Evolutionary conservation across 345 rosid genomes (phyloP).

Genomic region (Hypericum androsaemum): DNA sequence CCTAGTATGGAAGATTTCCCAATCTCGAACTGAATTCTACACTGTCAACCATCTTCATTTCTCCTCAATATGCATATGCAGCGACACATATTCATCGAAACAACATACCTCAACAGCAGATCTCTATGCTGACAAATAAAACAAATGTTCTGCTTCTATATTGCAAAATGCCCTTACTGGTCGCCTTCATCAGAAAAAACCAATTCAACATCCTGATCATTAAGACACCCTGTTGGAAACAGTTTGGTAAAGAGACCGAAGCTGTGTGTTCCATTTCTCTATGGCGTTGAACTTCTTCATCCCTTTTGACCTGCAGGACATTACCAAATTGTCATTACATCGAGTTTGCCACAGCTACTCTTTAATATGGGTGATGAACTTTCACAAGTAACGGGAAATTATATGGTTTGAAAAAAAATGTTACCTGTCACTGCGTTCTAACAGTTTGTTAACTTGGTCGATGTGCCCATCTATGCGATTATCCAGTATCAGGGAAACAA

Average conservation of each 20-base stretch:
- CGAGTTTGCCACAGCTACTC: not conserved
- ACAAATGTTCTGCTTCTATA: too few relatives aligned
- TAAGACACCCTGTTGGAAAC: slow-evolving; percentile 55
- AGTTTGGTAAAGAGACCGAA: slow-evolving; percentile 54
- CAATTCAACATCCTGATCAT: not conserved
- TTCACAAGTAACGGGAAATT: not conserved
- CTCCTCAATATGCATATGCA: too few relatives aligned
- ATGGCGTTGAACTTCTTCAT: slow-evolving; percentile 83
- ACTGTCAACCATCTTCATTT: too few relatives aligned
- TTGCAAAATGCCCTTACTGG: too few relatives aligned
- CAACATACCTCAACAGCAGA: too few relatives aligned
- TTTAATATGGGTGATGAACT: not conserved
- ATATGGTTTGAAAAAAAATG: not conserved
- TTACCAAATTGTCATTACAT: not conserved
- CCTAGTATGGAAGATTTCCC: too few relatives aligned
- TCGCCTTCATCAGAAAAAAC: too few relatives aligned
- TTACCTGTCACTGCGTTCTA: slow-evolving; percentile 88
- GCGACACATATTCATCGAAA: too few relatives aligned
- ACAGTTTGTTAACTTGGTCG: slow-evolving; percentile 84
- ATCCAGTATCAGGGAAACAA: slow-evolving; percentile 84
- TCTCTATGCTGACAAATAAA: too few relatives aligned
- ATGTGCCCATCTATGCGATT: slow-evolving; percentile 91
- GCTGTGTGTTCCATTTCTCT: slow-evolving; percentile 96
- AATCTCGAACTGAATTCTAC: too few relatives aligned
- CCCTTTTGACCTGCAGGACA: slow-evolving; percentile 61